Evolutionary conservation across 176 grass and related monocot genomes (phyloP), one percentile per base, ranked within the genome.

Genomic region (Paspalum vaginatum): DNA sequence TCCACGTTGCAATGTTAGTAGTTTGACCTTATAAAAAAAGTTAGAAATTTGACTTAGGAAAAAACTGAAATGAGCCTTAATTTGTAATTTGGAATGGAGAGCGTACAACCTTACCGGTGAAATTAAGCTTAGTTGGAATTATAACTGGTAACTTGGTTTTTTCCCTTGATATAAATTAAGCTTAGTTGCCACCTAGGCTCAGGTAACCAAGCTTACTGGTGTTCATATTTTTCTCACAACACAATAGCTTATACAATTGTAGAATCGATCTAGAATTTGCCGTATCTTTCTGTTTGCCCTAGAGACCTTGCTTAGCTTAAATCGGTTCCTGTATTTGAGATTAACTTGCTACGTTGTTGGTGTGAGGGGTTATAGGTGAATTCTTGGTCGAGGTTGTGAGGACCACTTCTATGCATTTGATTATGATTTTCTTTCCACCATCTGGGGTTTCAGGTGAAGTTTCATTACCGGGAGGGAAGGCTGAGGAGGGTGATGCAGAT

Each of bases 401-500:
- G 50, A 20, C 17, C 26, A 39, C 18, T 72, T 71, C n/a, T 71
- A 1, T 50, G 55, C 49, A 55, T 70, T 76, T 70, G 8, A 24
- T 83, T n/a, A n/a, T 74, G n/a, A 55, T 7, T 67, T 8, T 39
- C 0, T 67, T 64, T 13, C 15, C 46, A 64, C 11, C 27, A 81
- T 77, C 37, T 85, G 57, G 5, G 45, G 51, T 53, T 67, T 45
- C 48, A 94, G 88, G 92, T 38, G 92, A 94, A 78, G 88, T 94
- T 76, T 78, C 92, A 44, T 91, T 94, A 9, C 92, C 92, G 0
- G 92, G 92, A 79, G 92, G 92, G 0, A 94, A 94, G 77, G 67
- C 76, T 5, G 88, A 94, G 14, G 92, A 94, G 73, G 80, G 88
- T 41, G 92, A 94, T 61, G 86, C 80, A 20, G 88, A 94, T 53